phyloP scores from a whole-genome alignment of 2,329 filamentous ascomycete genomes.

The Basipetospora chlamydospora region DNA sequence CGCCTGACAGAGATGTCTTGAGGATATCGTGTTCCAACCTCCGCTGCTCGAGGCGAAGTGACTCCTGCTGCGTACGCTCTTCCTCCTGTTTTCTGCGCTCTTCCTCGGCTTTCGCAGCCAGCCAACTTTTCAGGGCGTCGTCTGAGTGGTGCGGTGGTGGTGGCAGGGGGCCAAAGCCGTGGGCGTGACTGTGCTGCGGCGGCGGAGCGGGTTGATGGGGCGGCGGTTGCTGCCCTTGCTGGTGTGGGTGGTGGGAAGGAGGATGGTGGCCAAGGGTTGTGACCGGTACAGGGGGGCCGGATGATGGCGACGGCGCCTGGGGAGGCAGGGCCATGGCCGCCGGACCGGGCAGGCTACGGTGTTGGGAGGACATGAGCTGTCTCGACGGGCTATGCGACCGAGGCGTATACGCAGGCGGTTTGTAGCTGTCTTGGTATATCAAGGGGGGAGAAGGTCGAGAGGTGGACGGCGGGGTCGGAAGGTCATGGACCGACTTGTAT shows the following conservation, averaged over 20 bases:
- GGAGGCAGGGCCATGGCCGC: constrained; percentile 47
- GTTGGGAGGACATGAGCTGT: constrained; percentile 53
- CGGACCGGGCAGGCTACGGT: constrained; percentile 55
- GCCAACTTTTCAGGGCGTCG: constrained; percentile 58
- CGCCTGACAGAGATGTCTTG: constrained; percentile 50
- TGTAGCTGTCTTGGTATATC: constrained; percentile 32
- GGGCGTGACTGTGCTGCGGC: too few relatives aligned
- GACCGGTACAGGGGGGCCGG: constrained; percentile 8
- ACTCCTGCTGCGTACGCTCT: constrained; percentile 52
- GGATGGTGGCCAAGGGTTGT: constrained; percentile 7
- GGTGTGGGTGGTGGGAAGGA: constrained; percentile 11
- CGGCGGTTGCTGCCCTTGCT: constrained; percentile 17
- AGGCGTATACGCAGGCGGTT: constrained; percentile 22
- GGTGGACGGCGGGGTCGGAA: constrained; percentile 42
- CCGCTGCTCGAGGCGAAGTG: constrained; percentile 54
- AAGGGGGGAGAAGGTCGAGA: constrained; percentile 41
- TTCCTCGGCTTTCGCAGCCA: constrained; percentile 57
- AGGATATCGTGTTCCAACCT: constrained; percentile 61
- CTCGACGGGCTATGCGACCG: constrained; percentile 31
- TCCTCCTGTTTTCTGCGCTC: constrained; percentile 62
- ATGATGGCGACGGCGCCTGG: constrained; percentile 21
- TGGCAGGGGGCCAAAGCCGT: too few relatives aligned
- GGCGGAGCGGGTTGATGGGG: constrained; percentile 13
- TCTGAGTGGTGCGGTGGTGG: constrained; percentile 53
- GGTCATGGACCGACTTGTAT: constrained; percentile 47